Conservation (phyloP, 2,329 filamentous ascomycete species). For the Davidsoniella neocaledoniae region DNA sequence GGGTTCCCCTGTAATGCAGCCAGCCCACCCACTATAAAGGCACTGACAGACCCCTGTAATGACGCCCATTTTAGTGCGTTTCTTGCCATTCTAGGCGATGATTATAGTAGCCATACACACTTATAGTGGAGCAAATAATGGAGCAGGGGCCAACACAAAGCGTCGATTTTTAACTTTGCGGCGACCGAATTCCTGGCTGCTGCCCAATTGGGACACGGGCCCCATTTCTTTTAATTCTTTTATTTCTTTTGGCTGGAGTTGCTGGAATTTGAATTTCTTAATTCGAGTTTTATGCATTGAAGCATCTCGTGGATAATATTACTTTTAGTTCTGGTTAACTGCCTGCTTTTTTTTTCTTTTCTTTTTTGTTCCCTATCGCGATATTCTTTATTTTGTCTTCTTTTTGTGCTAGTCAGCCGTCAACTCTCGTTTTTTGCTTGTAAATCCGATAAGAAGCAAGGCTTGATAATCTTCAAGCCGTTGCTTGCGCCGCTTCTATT, state of each 20-base stretch:
- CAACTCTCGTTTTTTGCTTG: too few species aligned
- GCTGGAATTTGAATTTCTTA: background rate
- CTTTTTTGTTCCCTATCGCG: background rate
- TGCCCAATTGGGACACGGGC: conserved; percentile 1
- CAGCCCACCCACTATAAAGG: too few species aligned
- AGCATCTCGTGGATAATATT: background rate
- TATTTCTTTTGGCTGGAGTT: background rate
- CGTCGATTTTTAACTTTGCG: too few species aligned
- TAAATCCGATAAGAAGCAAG: too few species aligned
- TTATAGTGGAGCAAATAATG: too few species aligned
- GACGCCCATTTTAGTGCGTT: background rate
- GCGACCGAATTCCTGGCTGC: background rate
- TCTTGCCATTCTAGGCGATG: too few species aligned
- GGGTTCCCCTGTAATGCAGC: too few species aligned
- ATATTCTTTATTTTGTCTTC: background rate
- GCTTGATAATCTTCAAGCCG: too few species aligned
- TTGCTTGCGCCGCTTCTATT: too few species aligned
- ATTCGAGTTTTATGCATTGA: background rate
- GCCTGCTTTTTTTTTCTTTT: conserved; percentile 3
- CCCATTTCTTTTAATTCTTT: background rate
- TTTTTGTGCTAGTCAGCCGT: background rate
- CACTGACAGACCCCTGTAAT: too few species aligned
- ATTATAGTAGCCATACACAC: too few species aligned
- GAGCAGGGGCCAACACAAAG: background rate
- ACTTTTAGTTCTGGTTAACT: background rate